Evolutionary conservation across 2,329 filamentous ascomycete genomes (phyloP).

Genomic region (Ceratocystis cubensis): DNA sequence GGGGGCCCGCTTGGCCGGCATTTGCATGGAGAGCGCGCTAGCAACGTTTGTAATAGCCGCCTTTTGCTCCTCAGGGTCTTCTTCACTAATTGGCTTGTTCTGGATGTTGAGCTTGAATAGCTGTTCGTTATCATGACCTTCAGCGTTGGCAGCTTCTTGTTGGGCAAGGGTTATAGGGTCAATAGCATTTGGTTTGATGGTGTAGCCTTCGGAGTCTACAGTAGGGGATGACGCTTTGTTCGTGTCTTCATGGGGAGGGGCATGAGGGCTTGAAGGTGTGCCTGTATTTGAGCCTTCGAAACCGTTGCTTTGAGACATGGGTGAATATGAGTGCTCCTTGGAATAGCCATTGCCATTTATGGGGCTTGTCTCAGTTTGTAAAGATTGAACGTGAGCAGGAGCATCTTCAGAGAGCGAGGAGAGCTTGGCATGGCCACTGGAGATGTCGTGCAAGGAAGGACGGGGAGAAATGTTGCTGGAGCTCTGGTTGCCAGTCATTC

Average conservation of each 20-base stretch:
- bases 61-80: slow-evolving; percentile 59
- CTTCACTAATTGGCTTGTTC: slow-evolving; percentile 64
- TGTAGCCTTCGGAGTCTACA: slow-evolving; percentile 60
- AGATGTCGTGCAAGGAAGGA: slow-evolving; percentile 46
- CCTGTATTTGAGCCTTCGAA: background rate
- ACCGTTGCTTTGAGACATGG: slow-evolving; percentile 23
- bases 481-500: slow-evolving; percentile 51
- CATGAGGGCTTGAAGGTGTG: background rate
- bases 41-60: slow-evolving; percentile 65
- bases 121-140: slow-evolving; percentile 47
- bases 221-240: slow-evolving; percentile 27
- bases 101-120: slow-evolving; percentile 70
- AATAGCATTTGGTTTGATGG: slow-evolving; percentile 51
- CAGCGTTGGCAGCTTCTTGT: slow-evolving; percentile 42
- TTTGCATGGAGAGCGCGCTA: slow-evolving; percentile 54
- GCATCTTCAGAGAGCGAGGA: slow-evolving; percentile 47
- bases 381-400: slow-evolving; percentile 19
- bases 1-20: slow-evolving; percentile 55
- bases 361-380: background rate
- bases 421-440: slow-evolving; percentile 34
- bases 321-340: slow-evolving; percentile 32
- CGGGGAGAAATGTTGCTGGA: slow-evolving; percentile 41
- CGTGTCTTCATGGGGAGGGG: background rate
- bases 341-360: slow-evolving; percentile 26
- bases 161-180: slow-evolving; percentile 61